Conservation (phyloP, 345 rosid genomes). For the Eucalyptus albens region DNA sequence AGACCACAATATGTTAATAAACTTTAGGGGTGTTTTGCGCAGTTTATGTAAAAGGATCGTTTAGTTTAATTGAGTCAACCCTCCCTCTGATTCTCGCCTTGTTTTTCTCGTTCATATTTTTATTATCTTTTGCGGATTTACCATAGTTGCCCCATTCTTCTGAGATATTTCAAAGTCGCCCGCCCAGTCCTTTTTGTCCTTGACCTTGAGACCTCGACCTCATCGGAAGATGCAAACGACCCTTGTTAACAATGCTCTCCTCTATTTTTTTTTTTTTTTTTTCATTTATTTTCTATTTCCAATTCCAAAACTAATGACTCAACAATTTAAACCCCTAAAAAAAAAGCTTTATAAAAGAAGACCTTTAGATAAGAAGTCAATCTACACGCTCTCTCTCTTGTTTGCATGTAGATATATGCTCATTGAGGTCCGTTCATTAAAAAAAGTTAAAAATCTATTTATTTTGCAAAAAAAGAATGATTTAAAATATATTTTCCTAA, state of each 20-base stretch:
- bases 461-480: rapidly evolving
- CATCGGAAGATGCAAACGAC: background rate
- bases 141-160: background rate
- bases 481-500: too few relatives aligned
- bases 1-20: background rate
- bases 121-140: background rate
- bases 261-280: too few relatives aligned
- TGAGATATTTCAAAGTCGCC: background rate
- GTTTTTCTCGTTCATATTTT: background rate
- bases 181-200: background rate
- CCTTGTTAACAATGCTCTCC: background rate
- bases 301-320: background rate
- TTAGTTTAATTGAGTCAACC: background rate
- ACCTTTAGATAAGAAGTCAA: background rate
- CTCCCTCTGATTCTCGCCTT: background rate
- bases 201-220: background rate
- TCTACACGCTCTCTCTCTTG: background rate
- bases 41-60: background rate
- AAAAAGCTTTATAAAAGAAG: background rate
- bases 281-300: background rate
- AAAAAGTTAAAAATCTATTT: too few relatives aligned
- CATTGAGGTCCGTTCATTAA: too few relatives aligned
- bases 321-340: background rate
- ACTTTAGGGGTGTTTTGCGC: background rate
- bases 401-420: background rate